Evolutionary conservation across 768 basidiomycete species (phyloP), one percentile per base, ranked within the genome.

Genomic region (Boletus reticuloceps): DNA sequence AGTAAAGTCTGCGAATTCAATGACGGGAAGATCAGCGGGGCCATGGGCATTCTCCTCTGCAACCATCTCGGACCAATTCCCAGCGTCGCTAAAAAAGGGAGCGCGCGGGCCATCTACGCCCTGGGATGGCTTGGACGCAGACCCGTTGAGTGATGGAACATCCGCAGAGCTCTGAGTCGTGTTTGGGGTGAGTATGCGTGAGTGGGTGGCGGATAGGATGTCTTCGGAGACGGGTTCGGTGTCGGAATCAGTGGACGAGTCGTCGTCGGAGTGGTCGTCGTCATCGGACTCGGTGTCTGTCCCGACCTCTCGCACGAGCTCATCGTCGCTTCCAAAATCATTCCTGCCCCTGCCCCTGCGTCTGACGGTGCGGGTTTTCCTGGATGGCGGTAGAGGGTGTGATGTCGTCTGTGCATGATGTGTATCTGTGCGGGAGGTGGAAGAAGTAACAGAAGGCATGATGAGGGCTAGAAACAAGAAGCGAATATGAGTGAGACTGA

Each of bases 41-140:
- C 84, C 86, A 58, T 84, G 79, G n/a, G 72, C 74, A 42, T 72
- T 79, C 71, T 89, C 87, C 55, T 86, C 86, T 17, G 85, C 78
- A n/a, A 91, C 88, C 84, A 91, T 88, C 66, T 92, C 89, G 11
- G 89, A 88, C 91, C 91, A 92, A 62, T 82, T 80, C 16, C 80
- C 79, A 25, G 75, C 47, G 31, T 78, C 68, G 6, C 79, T 72
- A 59, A 86, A 86, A 68, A 89, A 85, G 16, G 82, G 75, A 27
- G 76, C 67, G 47, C 69, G 58, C 13, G 58, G 69, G 32, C 69
- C 75, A 58, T 73, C 74, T 6, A 66, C 50, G 22, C 47, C 58
- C 20, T 67, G 60, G 10, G 64, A 61, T 6, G 63, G 55, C 48
- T 71, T 72, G 22, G 64, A 63, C 1, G 54, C 63, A 52, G 55